Base-by-base conservation (phyloP, 2,329 filamentous ascomycete genomes). In the Blastomyces parvus region DNA sequence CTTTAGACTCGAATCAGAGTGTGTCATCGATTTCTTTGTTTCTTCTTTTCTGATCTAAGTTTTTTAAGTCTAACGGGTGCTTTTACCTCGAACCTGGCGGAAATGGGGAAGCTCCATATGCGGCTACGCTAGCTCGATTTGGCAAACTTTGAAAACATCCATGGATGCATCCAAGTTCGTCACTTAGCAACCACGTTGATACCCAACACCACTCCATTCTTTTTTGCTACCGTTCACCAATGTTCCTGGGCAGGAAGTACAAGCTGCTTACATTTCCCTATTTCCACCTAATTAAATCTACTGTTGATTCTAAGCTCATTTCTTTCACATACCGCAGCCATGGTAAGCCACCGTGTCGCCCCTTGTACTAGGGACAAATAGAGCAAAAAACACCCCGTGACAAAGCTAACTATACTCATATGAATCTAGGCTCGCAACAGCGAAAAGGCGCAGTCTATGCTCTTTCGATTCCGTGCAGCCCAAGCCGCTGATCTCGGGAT, bases 401-500 rank as follows among this genome's bases (percentile, higher is more conserved):
- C 19, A 56, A 61, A 57, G 53, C 40, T 40, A 38, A 59, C 57
- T 59, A 38, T n/a, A n/a, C 22, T 25, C 40, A n/a, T 25, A 56
- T 33, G 8, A 58, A 9, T 1, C 38, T 70, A 91, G 93, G 92
- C 93, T 73, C 93, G 93, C 74, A 97, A 97, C 78, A 93, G 90
- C 56, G 93, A 97, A 84, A 99, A 97, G 78, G 93, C 94, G 72
- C 94, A 99, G 82, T 97, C 92, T 58, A 99, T 99, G 93, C 93
- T 99, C 77, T 99, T 97, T 82, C 93, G 94, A 83, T 99, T 99
- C 83, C 91, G 94, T 76, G 94, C 96, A 73, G 90, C 93, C 71
- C 94, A 97, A 84, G 93, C 93, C 68, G 91, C 91, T 67, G 92
- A 97, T 79, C 84, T 97, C 58, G 93, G 93, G 73, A 97, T 97